A percentile compares a stretch with the other conserved stretches of the same genome.
Conservation (phyloP, 768 basidiomycete species). For the Lanmaoa pseudosensibilis region DNA sequence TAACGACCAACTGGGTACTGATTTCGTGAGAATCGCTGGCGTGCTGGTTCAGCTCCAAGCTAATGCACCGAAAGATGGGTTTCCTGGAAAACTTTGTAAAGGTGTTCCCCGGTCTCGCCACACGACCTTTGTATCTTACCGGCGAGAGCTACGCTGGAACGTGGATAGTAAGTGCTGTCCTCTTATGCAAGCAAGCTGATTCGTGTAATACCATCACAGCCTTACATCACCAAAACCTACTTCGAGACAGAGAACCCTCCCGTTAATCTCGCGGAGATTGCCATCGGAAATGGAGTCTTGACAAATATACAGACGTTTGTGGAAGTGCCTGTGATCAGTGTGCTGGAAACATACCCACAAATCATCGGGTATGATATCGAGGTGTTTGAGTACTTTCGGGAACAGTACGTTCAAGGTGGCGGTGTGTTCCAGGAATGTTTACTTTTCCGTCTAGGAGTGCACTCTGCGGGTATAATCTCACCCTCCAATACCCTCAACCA, state of each 20-base stretch:
- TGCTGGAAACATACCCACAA: constrained; percentile 74
- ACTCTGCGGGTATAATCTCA: constrained; percentile 66
- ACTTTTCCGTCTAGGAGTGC: constrained; percentile 40
- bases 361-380: constrained; percentile 69
- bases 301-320: constrained; percentile 40
- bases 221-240: constrained; percentile 72
- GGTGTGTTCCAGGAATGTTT: not conserved
- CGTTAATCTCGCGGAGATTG: constrained; percentile 64
- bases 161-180: no score
- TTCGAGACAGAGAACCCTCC: constrained; percentile 61
- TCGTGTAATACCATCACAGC: constrained; percentile 43
- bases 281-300: constrained; percentile 58
- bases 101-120: no score
- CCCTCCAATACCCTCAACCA: constrained; percentile 66
- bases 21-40: constrained; percentile 37
- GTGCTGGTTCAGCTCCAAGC: not conserved
- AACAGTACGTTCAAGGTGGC: constrained; percentile 32
- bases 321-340: constrained; percentile 55
- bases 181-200: not conserved
- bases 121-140: no score
- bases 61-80: not conserved
- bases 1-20: constrained; percentile 60
- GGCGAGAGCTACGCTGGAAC: no score
- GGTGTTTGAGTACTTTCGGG: constrained; percentile 61
- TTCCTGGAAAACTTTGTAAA: no score